Evolutionary conservation across 345 rosid genomes (phyloP).

Genomic region (Eucalyptus grandis): DNA sequence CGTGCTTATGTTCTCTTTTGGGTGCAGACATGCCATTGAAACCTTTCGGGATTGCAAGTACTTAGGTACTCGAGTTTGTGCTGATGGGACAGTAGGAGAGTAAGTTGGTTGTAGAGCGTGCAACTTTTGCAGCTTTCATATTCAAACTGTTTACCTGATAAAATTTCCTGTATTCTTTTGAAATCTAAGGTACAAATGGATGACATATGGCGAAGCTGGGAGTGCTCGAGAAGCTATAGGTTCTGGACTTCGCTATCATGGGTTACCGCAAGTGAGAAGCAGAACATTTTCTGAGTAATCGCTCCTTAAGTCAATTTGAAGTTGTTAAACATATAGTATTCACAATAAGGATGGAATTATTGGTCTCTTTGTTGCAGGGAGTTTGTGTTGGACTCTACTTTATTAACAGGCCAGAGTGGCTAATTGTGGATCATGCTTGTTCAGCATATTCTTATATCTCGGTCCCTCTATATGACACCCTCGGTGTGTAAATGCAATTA

Average conservation of each 20-base stretch:
- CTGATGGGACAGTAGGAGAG: constrained; percentile 76
- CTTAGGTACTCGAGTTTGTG: constrained; percentile 59
- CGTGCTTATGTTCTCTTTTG: neutral
- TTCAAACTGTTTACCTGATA: neutral
- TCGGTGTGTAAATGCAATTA: constrained; percentile 34
- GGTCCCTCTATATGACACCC: constrained; percentile 90
- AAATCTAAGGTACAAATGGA: constrained; percentile 67
- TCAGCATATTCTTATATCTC: constrained; percentile 85
- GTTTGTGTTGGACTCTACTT: constrained; percentile 60
- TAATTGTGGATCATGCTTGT: constrained; percentile 91
- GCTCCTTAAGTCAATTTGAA: neutral
- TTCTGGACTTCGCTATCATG: constrained; percentile 62
- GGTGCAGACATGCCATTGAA: constrained; percentile 48
- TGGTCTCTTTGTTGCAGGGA: constrained; percentile 41
- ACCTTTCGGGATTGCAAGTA: constrained; percentile 56
- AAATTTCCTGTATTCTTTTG: neutral
- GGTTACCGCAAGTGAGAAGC: constrained; percentile 37
- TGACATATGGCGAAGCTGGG: constrained; percentile 79
- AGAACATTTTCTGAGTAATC: neutral
- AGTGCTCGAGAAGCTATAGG: constrained; percentile 72
- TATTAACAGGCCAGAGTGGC: constrained; percentile 87
- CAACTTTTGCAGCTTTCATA: neutral
- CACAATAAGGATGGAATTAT: neutral
- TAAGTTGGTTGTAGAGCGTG: constrained; percentile 17
- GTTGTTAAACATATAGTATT: neutral